Conservation (phyloP, 352 stramenopile genomes). For the Aphanomyces stellatus region DNA sequence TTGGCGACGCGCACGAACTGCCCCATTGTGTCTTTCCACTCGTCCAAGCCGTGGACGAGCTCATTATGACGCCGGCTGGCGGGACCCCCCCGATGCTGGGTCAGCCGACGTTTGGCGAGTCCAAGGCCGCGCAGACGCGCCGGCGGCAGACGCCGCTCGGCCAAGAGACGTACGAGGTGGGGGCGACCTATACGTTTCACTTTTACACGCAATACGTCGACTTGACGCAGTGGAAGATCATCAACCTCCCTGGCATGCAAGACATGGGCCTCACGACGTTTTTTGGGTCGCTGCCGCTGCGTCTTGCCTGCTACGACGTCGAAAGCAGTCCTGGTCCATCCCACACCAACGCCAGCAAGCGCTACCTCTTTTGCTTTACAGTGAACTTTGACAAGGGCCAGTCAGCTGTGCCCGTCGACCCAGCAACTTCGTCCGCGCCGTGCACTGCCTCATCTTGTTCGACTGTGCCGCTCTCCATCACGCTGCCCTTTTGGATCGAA, state of each 20-base stretch:
- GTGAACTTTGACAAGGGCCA: conserved; percentile 52
- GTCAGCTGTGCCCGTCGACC: too few species aligned
- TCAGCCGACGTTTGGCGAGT: conserved; percentile 53
- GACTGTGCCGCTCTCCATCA: too few species aligned
- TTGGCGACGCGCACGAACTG: conserved; percentile 41
- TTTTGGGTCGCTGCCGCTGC: conserved; percentile 62
- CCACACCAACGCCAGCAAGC: conserved; percentile 27
- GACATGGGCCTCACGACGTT: conserved; percentile 72
- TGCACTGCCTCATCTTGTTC: too few species aligned
- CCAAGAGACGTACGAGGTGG: conserved; percentile 39
- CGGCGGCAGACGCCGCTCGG: conserved; percentile 46
- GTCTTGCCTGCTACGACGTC: conserved; percentile 66
- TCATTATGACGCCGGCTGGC: conserved; percentile 50
- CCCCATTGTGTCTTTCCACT: conserved; percentile 66
- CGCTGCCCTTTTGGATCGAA: conserved; percentile 16
- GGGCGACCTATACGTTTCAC: conserved; percentile 79
- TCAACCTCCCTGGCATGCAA: conserved; percentile 64
- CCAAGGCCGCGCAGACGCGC: conserved; percentile 28
- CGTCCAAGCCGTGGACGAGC: conserved; percentile 75
- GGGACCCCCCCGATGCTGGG: conserved; percentile 46
- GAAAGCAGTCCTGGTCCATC: not conserved
- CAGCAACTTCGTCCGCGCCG: not conserved
- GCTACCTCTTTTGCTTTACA: conserved; percentile 79
- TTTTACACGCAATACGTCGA: conserved; percentile 87
- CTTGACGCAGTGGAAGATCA: conserved; percentile 64